These are phyloP conservation scores for Coix lacrymajobi DNA, from an alignment of 176 grass and related monocot genomes.

Conservation along the genomic window DNA sequence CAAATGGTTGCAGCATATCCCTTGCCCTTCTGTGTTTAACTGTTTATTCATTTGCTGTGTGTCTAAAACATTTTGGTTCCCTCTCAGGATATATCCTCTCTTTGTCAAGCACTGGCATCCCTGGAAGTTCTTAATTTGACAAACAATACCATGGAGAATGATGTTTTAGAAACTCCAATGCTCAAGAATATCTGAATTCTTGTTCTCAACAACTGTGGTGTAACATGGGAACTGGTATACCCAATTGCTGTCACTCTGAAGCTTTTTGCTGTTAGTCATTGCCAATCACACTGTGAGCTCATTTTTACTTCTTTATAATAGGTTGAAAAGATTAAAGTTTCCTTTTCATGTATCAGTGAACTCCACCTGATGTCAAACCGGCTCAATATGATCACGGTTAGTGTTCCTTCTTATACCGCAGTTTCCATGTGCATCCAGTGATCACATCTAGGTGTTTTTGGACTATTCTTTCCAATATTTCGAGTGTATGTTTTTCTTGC, in stretches of 20 bases:
- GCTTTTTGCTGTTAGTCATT: not conserved
- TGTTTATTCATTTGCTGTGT: not conserved
- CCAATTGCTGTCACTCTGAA: not conserved
- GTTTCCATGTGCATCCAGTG: not conserved
- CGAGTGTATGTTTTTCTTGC: not conserved
- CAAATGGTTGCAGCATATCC: not conserved
- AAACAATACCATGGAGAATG: slow-evolving; percentile 72
- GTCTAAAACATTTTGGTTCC: slow-evolving; percentile 6
- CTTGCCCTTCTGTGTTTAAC: not conserved
- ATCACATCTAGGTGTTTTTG: not conserved
- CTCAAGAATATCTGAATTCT: slow-evolving; percentile 56
- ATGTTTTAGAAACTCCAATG: slow-evolving; percentile 40
- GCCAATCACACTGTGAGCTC: not conserved
- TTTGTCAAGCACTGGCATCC: slow-evolving; percentile 73
- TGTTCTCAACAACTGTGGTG: slow-evolving; percentile 75
- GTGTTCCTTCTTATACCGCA: not conserved
- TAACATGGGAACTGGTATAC: slow-evolving; percentile 81
- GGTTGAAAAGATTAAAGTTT: slow-evolving; percentile 70
- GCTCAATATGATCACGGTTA: slow-evolving; percentile 64
- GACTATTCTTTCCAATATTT: not conserved
- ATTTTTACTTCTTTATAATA: slow-evolving; percentile 39
- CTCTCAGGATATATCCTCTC: slow-evolving; percentile 64
- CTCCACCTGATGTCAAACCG: slow-evolving; percentile 87
- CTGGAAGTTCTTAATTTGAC: slow-evolving; percentile 90
- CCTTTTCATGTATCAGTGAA: slow-evolving; percentile 57